Percentiles rank a stretch among this genome's conserved stretches.
These are phyloP conservation scores for Amanita rimosa DNA, from an alignment of 768 basidiomycete species.

Conservation along the genomic window DNA sequence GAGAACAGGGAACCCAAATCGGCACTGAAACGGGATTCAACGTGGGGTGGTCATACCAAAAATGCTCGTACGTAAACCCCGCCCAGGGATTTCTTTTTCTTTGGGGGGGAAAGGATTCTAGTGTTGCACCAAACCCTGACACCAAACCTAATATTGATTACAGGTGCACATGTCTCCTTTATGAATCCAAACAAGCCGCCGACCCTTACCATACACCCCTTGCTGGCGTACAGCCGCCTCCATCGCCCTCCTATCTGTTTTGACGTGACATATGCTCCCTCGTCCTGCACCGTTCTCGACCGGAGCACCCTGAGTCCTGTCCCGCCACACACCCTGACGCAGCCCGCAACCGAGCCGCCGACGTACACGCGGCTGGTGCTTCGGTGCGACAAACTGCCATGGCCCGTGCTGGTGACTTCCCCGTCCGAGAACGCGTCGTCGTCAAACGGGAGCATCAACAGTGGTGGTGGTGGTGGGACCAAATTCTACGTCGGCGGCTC, in stretches of 20 bases:
- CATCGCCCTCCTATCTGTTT: constrained; percentile 54
- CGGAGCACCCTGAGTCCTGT: constrained; percentile 41
- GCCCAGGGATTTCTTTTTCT: background rate
- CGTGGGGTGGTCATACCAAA: constrained; percentile 28
- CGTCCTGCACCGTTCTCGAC: constrained; percentile 45
- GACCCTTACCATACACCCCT: constrained; percentile 49
- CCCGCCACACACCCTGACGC: constrained; percentile 41
- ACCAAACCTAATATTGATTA: background rate
- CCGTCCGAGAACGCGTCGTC: background rate
- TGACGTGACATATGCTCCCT: constrained; percentile 45
- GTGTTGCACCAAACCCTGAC: background rate
- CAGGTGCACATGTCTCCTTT: constrained; percentile 24
- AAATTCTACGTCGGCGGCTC: constrained; percentile 6
- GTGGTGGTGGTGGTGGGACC: background rate
- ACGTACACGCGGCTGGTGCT: constrained; percentile 34
- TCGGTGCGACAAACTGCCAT: constrained; percentile 46
- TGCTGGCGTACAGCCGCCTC: constrained; percentile 43
- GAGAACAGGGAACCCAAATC: constrained; percentile 29
- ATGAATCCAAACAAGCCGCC: constrained; percentile 21
- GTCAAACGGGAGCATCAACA: too few relatives aligned
- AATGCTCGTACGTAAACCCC: constrained; percentile 26
- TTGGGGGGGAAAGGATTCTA: background rate
- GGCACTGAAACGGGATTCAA: constrained; percentile 32
- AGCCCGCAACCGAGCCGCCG: constrained; percentile 57
- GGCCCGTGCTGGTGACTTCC: constrained; percentile 39